Evolutionary conservation across 2,329 filamentous ascomycete species (phyloP), one percentile per base, ranked within the genome.

Genomic region (Fusarium palustre): DNA sequence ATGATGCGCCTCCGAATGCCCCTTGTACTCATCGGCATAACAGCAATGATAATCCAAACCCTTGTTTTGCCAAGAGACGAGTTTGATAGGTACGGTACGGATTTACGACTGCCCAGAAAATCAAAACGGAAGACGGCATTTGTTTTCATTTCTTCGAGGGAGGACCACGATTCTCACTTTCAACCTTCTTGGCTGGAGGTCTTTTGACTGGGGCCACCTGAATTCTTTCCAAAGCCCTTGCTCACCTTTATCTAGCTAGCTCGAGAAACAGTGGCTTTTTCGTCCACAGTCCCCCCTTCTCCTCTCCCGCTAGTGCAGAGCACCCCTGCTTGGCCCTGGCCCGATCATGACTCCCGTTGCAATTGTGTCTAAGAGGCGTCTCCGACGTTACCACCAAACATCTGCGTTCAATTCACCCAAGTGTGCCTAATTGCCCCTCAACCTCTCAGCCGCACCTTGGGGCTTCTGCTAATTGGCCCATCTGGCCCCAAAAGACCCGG

Each of bases 391-490:
- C 66, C 49, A 39, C 41, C 47, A 63, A 30, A 47, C 46, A 43
- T 65, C 60, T 59, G 36, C 42, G 53, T 62, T 52, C 59, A 61
- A 50, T 55, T 46, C 49, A 28, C 46, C 13, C 13, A 50, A 58
- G 61, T 65, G 45, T 52, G 49, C 47, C 59, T 58, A 61, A 63
- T 71, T 50, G 53, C 61, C 18, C 50, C 59, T 74, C 70, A 73
- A 70, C 72, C 72, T 50, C 63, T 74, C 72, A 74, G 72, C 72
- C 72, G 72, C 72, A 74, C 68, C 55, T 47, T 54, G 24, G 31
- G 38, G 22, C n/a, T 30, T 28, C 18, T 31, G 36, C 42, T 64
- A 25, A 74, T 74, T 74, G 72, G 72, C 15, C 36, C 5, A 47
- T 20, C 42, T 28, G 24, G 24, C 43, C 25, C 31, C 49, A 59